Evolutionary conservation across 164 flowering plant species (phyloP).

Genomic region (Macadamia tetraphylla): DNA sequence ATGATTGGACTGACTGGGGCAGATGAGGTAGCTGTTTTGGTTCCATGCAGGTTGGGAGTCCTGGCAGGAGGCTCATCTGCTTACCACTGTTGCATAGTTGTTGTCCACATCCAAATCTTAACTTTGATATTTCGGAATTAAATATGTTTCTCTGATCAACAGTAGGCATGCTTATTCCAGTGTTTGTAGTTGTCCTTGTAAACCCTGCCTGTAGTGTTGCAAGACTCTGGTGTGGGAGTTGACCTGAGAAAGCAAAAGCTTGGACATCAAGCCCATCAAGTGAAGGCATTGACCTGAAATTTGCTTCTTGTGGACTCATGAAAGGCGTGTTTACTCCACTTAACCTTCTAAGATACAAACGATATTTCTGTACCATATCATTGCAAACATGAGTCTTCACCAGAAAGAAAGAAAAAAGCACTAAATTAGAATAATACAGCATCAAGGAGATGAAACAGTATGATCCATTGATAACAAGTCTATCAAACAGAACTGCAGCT

Average conservation of each 20-base stretch:
- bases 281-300: constrained; percentile 45
- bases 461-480: not conserved
- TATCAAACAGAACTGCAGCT: not conserved
- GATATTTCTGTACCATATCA: constrained; percentile 65
- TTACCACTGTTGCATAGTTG: constrained; percentile 27
- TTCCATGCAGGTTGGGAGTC: constrained; percentile 69
- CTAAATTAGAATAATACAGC: too few species aligned
- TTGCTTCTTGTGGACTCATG: constrained; percentile 44
- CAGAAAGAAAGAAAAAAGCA: not conserved
- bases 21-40: constrained; percentile 58
- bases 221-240: constrained; percentile 65
- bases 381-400: constrained; percentile 2
- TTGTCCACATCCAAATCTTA: constrained; percentile 45
- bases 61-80: constrained; percentile 60
- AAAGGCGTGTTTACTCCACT: constrained; percentile 57
- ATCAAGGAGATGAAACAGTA: not conserved
- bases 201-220: constrained; percentile 65
- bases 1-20: constrained; percentile 48
- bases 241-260: constrained; percentile 58
- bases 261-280: constrained; percentile 67
- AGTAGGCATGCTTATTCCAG: constrained; percentile 44
- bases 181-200: constrained; percentile 34
- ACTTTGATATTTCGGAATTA: constrained; percentile 51
- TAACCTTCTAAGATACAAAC: constrained; percentile 77
- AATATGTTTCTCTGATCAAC: constrained; percentile 68